These are phyloP conservation scores for Carnegiea gigantea DNA, from an alignment of 179 eudicot genomes.

Conservation along the genomic window DNA sequence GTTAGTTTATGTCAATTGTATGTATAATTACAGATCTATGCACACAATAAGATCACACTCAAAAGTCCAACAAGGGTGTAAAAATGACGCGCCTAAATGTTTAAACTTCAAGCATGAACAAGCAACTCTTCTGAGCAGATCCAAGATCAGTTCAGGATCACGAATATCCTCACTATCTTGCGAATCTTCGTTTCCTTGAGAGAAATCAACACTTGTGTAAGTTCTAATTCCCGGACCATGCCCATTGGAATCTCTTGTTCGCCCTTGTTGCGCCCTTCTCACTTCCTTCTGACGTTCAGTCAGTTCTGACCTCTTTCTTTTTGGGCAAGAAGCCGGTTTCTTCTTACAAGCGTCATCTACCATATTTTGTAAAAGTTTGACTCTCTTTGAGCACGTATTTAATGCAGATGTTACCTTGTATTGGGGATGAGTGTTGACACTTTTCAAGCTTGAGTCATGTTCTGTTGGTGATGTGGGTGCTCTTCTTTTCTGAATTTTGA, in stretches of 20 bases:
- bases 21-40: background rate
- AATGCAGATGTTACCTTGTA: slow-evolving; percentile 43
- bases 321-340: slow-evolving; percentile 27
- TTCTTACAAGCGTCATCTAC: slow-evolving; percentile 15
- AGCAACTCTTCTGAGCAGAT: slow-evolving; percentile 40
- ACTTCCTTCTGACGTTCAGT: slow-evolving; percentile 90
- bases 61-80: background rate
- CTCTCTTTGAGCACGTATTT: slow-evolving; percentile 63
- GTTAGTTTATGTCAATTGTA: background rate
- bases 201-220: slow-evolving; percentile 71
- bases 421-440: slow-evolving; percentile 15
- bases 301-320: slow-evolving; percentile 55
- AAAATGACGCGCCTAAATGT: background rate
- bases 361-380: slow-evolving; percentile 39
- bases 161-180: slow-evolving; percentile 67
- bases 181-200: slow-evolving; percentile 77
- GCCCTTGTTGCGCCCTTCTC: slow-evolving; percentile 87
- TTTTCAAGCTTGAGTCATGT: slow-evolving; percentile 25
- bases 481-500: slow-evolving; percentile 40
- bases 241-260: slow-evolving; percentile 56
- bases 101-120: slow-evolving; percentile 8
- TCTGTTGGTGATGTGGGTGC: slow-evolving; percentile 11
- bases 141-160: slow-evolving; percentile 55
- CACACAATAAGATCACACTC: background rate
- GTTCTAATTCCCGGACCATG: slow-evolving; percentile 81